These are phyloP conservation scores for Auriculariales sp. DNA, from an alignment of 768 basidiomycete species.

Conservation along the genomic window DNA sequence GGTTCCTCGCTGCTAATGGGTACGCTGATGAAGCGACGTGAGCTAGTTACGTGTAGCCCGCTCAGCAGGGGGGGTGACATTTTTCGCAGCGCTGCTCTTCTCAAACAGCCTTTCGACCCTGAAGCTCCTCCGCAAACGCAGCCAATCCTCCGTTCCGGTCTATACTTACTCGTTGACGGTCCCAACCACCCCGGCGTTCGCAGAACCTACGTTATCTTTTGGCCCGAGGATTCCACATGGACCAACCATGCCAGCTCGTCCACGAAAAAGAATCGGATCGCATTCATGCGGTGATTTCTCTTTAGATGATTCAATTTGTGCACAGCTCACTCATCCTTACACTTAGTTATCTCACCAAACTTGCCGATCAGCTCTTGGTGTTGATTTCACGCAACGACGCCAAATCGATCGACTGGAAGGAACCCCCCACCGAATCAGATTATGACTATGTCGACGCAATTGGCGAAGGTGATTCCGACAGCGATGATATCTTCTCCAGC, in stretches of 20 bases:
- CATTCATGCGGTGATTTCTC: slow-evolving; percentile 53
- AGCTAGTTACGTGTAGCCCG: slow-evolving; percentile 12
- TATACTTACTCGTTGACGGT: slow-evolving; percentile 27
- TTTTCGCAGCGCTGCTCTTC: not conserved
- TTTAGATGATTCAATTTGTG: no score
- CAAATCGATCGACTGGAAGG: slow-evolving; percentile 26
- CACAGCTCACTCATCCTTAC: no score
- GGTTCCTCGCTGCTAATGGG: slow-evolving; percentile 23
- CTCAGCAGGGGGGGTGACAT: not conserved
- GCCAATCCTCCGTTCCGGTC: slow-evolving; percentile 31
- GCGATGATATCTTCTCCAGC: slow-evolving; percentile 21
- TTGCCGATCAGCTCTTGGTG: slow-evolving; percentile 39
- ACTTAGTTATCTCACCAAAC: slow-evolving; percentile 41
- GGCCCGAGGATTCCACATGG: slow-evolving; percentile 51
- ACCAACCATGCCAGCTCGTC: slow-evolving; percentile 29
- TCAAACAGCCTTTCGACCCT: not conserved
- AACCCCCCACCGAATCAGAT: slow-evolving; percentile 10
- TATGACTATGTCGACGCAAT: slow-evolving; percentile 11
- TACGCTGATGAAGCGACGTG: slow-evolving; percentile 27
- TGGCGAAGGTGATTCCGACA: slow-evolving; percentile 13
- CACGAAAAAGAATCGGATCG: slow-evolving; percentile 36
- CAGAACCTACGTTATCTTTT: slow-evolving; percentile 36
- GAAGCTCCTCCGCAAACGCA: not conserved
- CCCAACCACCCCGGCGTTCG: slow-evolving; percentile 2
- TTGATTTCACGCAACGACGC: slow-evolving; percentile 36